Conservation (phyloP, 192 early-diverging fungal genomes). For the Backusella tuberculispora region DNA sequence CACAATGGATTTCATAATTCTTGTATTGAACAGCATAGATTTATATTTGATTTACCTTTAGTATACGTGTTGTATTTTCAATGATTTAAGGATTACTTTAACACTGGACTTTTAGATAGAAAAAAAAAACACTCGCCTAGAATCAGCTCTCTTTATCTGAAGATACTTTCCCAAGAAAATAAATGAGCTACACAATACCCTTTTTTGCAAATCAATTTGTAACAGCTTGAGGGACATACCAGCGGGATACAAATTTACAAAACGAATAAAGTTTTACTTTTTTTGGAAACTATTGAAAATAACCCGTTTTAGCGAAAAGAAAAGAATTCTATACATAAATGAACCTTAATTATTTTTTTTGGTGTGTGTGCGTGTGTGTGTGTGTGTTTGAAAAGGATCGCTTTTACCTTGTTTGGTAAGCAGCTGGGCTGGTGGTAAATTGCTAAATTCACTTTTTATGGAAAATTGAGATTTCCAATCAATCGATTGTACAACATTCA, state of each 20-base stretch:
- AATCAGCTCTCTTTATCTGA: neutral
- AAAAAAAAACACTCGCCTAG: no score
- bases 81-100: neutral
- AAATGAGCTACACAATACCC: constrained; percentile 37
- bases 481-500: constrained; percentile 10
- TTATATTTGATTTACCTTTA: neutral
- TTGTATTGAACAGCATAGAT: neutral
- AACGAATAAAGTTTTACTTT: constrained; percentile 7
- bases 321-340: constrained; percentile 16
- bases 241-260: neutral
- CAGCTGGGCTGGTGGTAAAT: neutral
- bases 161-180: neutral
- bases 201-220: constrained; percentile 15
- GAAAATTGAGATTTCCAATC: constrained; percentile 17
- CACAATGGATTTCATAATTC: neutral
- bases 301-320: constrained; percentile 14
- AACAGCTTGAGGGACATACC: neutral
- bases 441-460: constrained; percentile 17
- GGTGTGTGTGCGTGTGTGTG: neutral
- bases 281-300: constrained; percentile 12
- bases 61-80: no score
- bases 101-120: neutral
- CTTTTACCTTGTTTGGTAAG: constrained; percentile 6
- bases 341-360: neutral
- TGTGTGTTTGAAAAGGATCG: constrained; percentile 15